phyloP scores from a whole-genome alignment of 192 early-diverging fungal genomes.

The Coemansia sp. region DNA sequence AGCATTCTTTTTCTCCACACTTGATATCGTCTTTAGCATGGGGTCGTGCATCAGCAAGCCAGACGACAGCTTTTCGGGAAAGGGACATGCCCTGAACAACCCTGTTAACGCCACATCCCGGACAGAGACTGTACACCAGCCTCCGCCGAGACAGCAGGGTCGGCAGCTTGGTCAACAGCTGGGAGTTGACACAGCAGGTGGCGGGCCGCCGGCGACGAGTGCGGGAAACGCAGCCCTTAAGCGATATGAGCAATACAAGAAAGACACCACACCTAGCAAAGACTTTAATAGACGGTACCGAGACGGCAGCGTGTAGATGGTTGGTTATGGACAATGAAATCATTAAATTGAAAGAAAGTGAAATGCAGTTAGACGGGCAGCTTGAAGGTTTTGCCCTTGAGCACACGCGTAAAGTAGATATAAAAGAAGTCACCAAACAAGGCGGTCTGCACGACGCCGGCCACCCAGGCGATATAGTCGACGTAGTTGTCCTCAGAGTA shows the following conservation, averaged over 20 bases:
- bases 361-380: constrained; percentile 46
- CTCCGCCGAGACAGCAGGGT: not conserved
- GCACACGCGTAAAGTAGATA: constrained; percentile 76
- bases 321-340: constrained; percentile 4
- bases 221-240: constrained; percentile 9
- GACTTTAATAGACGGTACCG: not conserved
- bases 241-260: constrained; percentile 4
- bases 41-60: constrained; percentile 17
- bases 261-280: not conserved
- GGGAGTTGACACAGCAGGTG: not conserved
- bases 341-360: not conserved
- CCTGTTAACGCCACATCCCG: not conserved
- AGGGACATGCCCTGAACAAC: constrained; percentile 7
- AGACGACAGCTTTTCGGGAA: constrained; percentile 1
- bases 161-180: not conserved
- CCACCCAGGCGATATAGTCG: constrained; percentile 85
- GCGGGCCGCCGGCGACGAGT: not conserved
- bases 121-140: not conserved
- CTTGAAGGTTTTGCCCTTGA: constrained; percentile 53
- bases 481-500: constrained; percentile 63
- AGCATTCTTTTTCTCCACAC: not conserved
- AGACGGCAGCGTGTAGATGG: not conserved
- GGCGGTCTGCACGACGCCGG: constrained; percentile 90
- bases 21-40: constrained; percentile 2
- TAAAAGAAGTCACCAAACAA: constrained; percentile 98